Evolutionary conservation across 208 protist genomes (phyloP).

Genomic region (Perkinsela sp.): DNA sequence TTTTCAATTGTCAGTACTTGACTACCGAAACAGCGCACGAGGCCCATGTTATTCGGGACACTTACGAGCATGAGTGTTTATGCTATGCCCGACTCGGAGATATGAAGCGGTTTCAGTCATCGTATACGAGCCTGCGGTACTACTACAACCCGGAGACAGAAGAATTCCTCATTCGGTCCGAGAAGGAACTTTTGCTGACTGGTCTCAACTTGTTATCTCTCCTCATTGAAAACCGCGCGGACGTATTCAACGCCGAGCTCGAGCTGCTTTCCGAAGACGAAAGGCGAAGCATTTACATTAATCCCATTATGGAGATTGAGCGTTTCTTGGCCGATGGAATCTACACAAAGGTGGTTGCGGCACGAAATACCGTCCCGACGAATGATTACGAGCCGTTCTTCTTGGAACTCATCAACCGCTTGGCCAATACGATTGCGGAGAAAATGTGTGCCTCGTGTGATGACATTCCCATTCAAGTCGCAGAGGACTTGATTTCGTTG

Average conservation of each 20-base stretch:
- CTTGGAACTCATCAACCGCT: neutral
- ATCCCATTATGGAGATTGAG: neutral
- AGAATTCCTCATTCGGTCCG: neutral
- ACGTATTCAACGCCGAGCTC: conserved; percentile 8
- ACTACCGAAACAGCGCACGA: neutral
- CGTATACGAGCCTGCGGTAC: neutral
- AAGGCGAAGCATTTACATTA: conserved; percentile 5
- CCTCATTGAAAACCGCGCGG: conserved; percentile 5
- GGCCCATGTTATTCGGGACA: neutral
- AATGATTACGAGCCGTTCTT: neutral
- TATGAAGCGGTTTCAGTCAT: neutral
- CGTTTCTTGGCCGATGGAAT: neutral
- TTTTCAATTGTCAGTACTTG: neutral
- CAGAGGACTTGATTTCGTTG: neutral
- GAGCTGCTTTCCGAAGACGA: conserved; percentile 6
- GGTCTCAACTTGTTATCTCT: conserved; percentile 7
- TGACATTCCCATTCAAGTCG: neutral
- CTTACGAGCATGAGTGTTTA: neutral
- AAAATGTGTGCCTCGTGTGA: neutral
- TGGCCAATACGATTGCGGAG: neutral
- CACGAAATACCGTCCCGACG: neutral
- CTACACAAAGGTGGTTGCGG: neutral
- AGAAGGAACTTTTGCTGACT: conserved; percentile 1
- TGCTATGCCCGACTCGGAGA: neutral
- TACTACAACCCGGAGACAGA: neutral